Evolutionary conservation across 208 protist species (phyloP).

Genomic region (Leptomonas pyrrhocoris): DNA sequence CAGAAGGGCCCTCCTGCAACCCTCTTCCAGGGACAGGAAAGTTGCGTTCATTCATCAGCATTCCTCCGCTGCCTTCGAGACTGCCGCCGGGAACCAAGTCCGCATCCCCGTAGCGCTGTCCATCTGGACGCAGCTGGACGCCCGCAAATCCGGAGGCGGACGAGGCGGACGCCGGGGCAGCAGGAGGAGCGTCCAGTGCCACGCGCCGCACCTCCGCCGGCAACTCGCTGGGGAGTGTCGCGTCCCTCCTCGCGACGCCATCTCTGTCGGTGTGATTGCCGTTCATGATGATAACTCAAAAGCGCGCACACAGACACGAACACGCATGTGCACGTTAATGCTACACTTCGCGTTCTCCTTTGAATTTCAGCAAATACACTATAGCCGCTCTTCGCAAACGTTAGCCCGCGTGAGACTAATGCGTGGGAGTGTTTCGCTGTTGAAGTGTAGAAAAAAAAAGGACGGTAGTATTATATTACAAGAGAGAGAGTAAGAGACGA

Average conservation of each 20-base stretch:
- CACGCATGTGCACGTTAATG: too few relatives aligned
- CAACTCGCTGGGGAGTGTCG: slow-evolving; percentile 7
- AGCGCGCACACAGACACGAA: too few relatives aligned
- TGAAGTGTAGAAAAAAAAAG: too few relatives aligned
- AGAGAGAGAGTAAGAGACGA: too few relatives aligned
- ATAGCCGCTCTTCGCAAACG: too few relatives aligned
- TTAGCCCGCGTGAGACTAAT: too few relatives aligned
- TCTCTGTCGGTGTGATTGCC: not conserved
- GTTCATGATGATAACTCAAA: slow-evolving; percentile 7
- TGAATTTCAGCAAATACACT: too few relatives aligned
- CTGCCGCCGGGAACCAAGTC: slow-evolving; percentile 72
- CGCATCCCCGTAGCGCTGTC: slow-evolving; percentile 72
- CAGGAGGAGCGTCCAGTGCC: slow-evolving; percentile 3
- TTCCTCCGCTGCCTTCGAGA: slow-evolving; percentile 41
- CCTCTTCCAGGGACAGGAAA: slow-evolving; percentile 28
- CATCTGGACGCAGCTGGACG: slow-evolving; percentile 48
- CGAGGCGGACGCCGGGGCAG: not conserved
- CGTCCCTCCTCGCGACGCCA: not conserved
- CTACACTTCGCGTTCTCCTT: too few relatives aligned
- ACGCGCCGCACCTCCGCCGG: slow-evolving; percentile 10
- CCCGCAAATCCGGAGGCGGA: slow-evolving; percentile 37
- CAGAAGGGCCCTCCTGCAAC: not conserved
- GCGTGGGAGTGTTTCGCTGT: too few relatives aligned
- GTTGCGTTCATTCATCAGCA: slow-evolving; percentile 52
- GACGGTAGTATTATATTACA: too few relatives aligned